Percentiles rank a stretch among this genome's conserved stretches.
phyloP scores from a whole-genome alignment of 257 asterid genomes.

The Nicotiana paniculata region DNA sequence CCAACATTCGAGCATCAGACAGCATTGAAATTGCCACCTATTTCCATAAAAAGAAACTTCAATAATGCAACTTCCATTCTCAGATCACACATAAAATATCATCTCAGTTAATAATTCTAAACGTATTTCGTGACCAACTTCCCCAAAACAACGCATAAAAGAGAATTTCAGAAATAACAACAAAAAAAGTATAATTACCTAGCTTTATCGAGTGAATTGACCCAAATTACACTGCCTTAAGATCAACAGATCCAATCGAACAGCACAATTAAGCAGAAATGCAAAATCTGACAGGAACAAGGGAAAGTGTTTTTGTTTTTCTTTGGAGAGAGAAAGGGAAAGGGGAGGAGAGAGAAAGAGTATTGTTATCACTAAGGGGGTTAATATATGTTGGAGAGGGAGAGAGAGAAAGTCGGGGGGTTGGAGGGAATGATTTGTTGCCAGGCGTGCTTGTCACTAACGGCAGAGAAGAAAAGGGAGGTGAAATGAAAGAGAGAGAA shows the following conservation, averaged over 20 bases:
- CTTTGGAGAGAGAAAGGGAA: conserved; percentile 13
- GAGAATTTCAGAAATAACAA: neutral
- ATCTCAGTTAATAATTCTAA: neutral
- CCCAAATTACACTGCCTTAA: neutral
- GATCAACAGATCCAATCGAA: conserved; percentile 41
- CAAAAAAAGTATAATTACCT: neutral
- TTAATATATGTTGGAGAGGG: conserved; percentile 17
- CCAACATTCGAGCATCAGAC: neutral
- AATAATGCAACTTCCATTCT: neutral
- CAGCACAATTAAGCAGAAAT: conserved; percentile 19
- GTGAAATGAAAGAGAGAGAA: neutral
- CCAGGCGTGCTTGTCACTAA: conserved; percentile 89
- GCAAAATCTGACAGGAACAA: neutral
- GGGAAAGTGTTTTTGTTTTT: neutral
- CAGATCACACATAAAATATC: neutral
- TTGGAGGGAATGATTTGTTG: conserved; percentile 58
- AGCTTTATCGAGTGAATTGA: neutral
- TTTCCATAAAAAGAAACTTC: neutral
- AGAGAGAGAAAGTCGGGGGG: conserved; percentile 10
- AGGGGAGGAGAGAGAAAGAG: conserved; percentile 17
- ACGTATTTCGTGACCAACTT: neutral
- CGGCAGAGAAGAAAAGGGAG: conserved; percentile 24
- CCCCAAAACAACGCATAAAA: neutral
- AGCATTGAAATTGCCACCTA: neutral
- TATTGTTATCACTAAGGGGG: conserved; percentile 1